A percentile compares a stretch with the other conserved stretches of the same genome.
Conservation (phyloP, 148 eudicot species). For the Silene conica region DNA sequence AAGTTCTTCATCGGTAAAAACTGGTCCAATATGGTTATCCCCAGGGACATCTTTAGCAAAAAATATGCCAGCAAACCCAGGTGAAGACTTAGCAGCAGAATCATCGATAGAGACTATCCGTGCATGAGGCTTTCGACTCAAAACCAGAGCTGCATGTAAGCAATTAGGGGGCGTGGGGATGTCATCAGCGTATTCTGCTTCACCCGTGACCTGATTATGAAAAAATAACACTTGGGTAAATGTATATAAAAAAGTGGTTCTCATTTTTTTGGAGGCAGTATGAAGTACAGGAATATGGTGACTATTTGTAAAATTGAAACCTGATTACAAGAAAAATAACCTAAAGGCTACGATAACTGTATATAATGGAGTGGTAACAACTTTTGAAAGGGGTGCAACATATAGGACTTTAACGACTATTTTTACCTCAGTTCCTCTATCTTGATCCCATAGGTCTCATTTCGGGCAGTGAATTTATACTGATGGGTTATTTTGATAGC, state of each 20-base stretch:
- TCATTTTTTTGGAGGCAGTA: not conserved
- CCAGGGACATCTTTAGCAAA: constrained; percentile 86
- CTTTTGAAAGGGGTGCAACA: not conserved
- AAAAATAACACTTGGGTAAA: not conserved
- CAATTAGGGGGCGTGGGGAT: constrained; percentile 69
- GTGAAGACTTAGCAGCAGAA: constrained; percentile 62
- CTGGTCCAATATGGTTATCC: constrained; percentile 64
- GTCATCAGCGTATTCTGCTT: constrained; percentile 96
- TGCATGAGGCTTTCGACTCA: constrained; percentile 97
- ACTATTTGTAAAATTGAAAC: not conserved
- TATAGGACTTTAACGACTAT: not conserved
- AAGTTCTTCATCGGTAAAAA: constrained; percentile 77
- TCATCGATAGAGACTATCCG: constrained; percentile 81
- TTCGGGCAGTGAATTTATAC: not conserved
- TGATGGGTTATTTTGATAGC: not conserved
- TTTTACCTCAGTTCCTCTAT: not conserved
- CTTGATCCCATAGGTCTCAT: not conserved
- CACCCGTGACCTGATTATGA: constrained; percentile 72
- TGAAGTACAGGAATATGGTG: not conserved
- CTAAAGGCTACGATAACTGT: not conserved
- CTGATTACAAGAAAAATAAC: not conserved
- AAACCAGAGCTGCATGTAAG: constrained; percentile 73
- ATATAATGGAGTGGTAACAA: not conserved
- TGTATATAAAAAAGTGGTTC: not conserved
- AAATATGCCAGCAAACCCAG: constrained; percentile 79